Evolutionary conservation across 257 asterid species (phyloP), one percentile per base, ranked within the genome.

Genomic region (Mitragyna speciosa): DNA sequence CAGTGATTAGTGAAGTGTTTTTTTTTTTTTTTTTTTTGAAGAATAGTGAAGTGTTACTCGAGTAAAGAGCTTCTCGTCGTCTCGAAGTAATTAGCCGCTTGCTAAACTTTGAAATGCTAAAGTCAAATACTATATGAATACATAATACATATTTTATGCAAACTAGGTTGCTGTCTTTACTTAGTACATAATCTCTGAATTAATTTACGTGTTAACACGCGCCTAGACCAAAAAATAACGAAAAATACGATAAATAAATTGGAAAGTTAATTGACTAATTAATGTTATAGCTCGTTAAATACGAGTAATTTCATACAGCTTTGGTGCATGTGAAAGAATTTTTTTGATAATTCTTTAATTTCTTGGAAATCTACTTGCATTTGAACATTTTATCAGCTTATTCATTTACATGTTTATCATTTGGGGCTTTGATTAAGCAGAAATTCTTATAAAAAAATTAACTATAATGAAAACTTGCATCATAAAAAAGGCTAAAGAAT

Each of bases 41-140:
- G n/a, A n/a, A n/a, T n/a, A n/a, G n/a, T n/a, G n/a, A n/a, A n/a
- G 61, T 76, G 79, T 59, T 15, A 26, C 43, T 41, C 69, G 67
- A 75, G 54, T 9, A 56, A 39, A 66, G 66, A 58, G 41, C 66
- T 76, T 31, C 31, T 30, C 28, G n/a, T 54, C 71, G 77, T 78
- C 86, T 79, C 69, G 83, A 76, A 79, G 33, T 65, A 26, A 70
- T 73, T 59, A 79, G 59, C 78, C 80, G 59, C 80, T 79, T 73
- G 51, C n/a, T 61, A 58, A 73, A 70, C 75, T 83, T 83, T 45
- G 83, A 79, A 83, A 83, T 79, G 76, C 86, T 71, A 64, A 83
- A 83, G 81, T 83, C 83, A 79, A 79, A 79, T 24, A n/a, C n/a
- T n/a, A 49, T 65, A 65, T 58, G n/a, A 73, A 74, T 49, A 36